Evolutionary conservation across 768 basidiomycete species (phyloP).

Genomic region (Pisolithus tinctorius): DNA sequence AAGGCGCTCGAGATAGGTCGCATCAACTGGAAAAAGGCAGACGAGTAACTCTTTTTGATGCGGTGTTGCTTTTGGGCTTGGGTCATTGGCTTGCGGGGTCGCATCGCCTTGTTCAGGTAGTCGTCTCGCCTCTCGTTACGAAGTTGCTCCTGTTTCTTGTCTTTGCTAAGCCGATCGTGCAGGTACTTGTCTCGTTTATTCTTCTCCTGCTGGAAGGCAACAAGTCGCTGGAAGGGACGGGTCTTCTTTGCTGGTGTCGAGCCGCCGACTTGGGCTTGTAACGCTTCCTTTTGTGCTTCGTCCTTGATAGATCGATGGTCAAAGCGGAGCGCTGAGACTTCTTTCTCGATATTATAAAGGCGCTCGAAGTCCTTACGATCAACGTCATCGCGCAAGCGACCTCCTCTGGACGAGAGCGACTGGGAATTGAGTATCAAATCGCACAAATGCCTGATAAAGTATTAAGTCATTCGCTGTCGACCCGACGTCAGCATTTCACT

Average conservation of each 20-base stretch:
- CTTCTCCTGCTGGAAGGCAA: slow-evolving; percentile 71
- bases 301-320: slow-evolving; percentile 71
- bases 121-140: slow-evolving; percentile 71
- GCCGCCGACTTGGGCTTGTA: slow-evolving; percentile 35
- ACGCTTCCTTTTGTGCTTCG: slow-evolving; percentile 62
- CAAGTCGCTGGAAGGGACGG: slow-evolving; percentile 61
- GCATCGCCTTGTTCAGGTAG: slow-evolving; percentile 68
- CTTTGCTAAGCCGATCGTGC: slow-evolving; percentile 63
- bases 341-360: slow-evolving; percentile 68
- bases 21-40: slow-evolving; percentile 79
- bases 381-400: slow-evolving; percentile 45
- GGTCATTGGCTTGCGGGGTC: slow-evolving; percentile 42
- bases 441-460: slow-evolving; percentile 50
- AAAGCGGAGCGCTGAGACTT: slow-evolving; percentile 53
- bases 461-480: slow-evolving; percentile 10
- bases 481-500: slow-evolving; percentile 10
- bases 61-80: slow-evolving; percentile 66
- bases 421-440: slow-evolving; percentile 54
- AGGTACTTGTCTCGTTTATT: slow-evolving; percentile 68
- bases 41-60: slow-evolving; percentile 83
- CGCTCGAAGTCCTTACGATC: slow-evolving; percentile 69
- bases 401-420: slow-evolving; percentile 35
- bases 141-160: slow-evolving; percentile 70
- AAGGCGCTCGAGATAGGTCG: slow-evolving; percentile 87
- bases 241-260: slow-evolving; percentile 46